Percentiles rank a stretch among this genome's conserved stretches.
Evolutionary conservation across 2,329 filamentous ascomycete species (phyloP).

Genomic region (Scedosporium boydii): DNA sequence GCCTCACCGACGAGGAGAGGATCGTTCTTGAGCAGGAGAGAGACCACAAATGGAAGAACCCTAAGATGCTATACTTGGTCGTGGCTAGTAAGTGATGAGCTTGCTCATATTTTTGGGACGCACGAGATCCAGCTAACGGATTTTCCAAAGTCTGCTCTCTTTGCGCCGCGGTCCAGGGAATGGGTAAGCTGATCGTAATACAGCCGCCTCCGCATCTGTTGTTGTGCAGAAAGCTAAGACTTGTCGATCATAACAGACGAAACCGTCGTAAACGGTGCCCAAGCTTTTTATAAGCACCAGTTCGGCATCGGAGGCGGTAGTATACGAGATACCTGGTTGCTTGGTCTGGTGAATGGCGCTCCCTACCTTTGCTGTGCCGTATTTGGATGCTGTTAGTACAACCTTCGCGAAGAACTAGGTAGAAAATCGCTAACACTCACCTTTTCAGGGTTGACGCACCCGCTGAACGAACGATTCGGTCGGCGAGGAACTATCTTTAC

Average conservation of each 20-base stretch:
- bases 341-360: conserved; percentile 51
- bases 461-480: conserved; percentile 61
- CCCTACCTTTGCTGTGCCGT: conserved; percentile 60
- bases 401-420: too few relatives aligned
- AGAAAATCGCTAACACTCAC: background rate
- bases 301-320: conserved; percentile 50
- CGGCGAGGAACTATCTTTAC: conserved; percentile 61
- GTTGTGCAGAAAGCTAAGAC: background rate
- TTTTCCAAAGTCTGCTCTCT: conserved; percentile 43
- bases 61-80: conserved; percentile 53
- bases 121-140: background rate
- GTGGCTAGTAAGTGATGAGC: conserved; percentile 36
- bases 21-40: conserved; percentile 49
- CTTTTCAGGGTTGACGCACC: conserved; percentile 48
- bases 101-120: background rate
- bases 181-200: conserved; percentile 22
- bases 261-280: conserved; percentile 60
- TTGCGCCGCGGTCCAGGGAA: conserved; percentile 61
- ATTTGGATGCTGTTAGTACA: conserved; percentile 49
- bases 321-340: conserved; percentile 43
- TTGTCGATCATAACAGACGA: conserved; percentile 30
- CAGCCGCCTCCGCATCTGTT: background rate
- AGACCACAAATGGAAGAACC: conserved; percentile 60
- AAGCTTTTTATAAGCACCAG: conserved; percentile 52
- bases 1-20: conserved; percentile 49